phyloP scores from a whole-genome alignment of 139 green algal genomes.

The Chlamydomonas eustigma region DNA sequence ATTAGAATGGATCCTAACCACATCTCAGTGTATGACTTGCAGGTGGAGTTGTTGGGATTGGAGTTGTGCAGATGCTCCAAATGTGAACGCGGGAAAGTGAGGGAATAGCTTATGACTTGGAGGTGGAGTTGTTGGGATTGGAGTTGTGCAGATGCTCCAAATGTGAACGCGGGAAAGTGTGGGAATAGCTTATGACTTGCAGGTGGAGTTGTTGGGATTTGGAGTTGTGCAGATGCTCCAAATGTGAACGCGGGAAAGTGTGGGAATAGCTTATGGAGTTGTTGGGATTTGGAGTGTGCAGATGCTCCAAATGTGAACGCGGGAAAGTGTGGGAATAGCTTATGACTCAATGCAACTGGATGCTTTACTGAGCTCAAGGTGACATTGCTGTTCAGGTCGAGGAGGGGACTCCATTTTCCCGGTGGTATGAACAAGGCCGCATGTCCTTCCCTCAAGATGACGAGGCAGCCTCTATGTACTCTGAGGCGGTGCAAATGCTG shows the following conservation, averaged over 20 bases:
- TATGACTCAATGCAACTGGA: not conserved
- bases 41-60: too few species aligned
- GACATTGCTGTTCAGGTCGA: constrained; percentile 63
- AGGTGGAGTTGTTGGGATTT: too few species aligned
- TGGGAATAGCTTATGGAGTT: too few species aligned
- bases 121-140: not conserved
- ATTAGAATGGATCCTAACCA: constrained; percentile 66
- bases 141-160: not conserved
- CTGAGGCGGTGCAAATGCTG: constrained; percentile 53
- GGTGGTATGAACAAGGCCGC: constrained; percentile 60
- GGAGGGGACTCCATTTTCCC: constrained; percentile 83
- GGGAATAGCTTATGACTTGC: not conserved
- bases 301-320: not conserved
- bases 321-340: too few species aligned
- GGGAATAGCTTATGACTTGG: too few species aligned
- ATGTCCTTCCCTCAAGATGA: constrained; percentile 62
- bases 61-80: too few species aligned
- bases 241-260: too few species aligned
- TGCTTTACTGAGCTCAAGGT: not conserved
- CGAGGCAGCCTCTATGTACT: constrained; percentile 74
- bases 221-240: too few species aligned
- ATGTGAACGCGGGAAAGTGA: too few species aligned
- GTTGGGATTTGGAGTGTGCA: not conserved
- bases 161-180: too few species aligned
- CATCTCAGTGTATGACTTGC: constrained; percentile 94